Evolutionary conservation across 2,329 filamentous ascomycete genomes (phyloP), one percentile per base, ranked within the genome.

Genomic region (Decorospora gaudefroyi): DNA sequence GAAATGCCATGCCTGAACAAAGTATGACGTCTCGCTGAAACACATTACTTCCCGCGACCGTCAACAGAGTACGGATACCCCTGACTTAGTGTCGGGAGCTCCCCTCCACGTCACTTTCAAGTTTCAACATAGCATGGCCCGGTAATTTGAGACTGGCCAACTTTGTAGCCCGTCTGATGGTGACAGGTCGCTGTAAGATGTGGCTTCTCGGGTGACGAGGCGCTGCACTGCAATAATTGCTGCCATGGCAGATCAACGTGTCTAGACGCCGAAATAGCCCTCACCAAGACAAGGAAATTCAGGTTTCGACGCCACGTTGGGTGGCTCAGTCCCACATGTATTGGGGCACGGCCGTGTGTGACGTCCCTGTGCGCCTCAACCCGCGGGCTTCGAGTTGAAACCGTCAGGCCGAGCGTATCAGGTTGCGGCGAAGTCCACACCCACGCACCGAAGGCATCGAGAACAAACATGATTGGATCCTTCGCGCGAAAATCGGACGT

Each of bases 321-420:
- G 57, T 62, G 57, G 54, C 50, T 56, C 29, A 44, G 30, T 40
- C 21, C 42, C 51, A 56, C 46, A 46, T 57, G 44, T 21, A 35
- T 43, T 35, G 37, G 39, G 30, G 17, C 16, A 29, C 15, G 31
- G 21, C 25, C 41, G 23, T 18, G 13, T 41, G 46, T 53, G 47
- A 57, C 51, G 48, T 54, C 31, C 43, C 29, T 41, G 21, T 39
- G 33, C 43, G 26, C 37, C 17, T 33, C 26, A 45, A 42, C 39
- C 29, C 12, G 40, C 26, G 33, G 34, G 3, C 25, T 45, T 45
- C 21, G 28, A 17, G n/a, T 29, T 27, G 10, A 11, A 42, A 49
- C 42, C 37, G 40, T 36, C 37, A 28, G 17, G 4, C 26, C 5
- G 19, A 40, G 35, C 23, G 46, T 40, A 46, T 53, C 43, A 43